Percentiles rank a stretch among this genome's conserved stretches.
These are phyloP conservation scores for Voacanga thouarsii DNA, from an alignment of 257 asterid genomes.

Conservation along the genomic window DNA sequence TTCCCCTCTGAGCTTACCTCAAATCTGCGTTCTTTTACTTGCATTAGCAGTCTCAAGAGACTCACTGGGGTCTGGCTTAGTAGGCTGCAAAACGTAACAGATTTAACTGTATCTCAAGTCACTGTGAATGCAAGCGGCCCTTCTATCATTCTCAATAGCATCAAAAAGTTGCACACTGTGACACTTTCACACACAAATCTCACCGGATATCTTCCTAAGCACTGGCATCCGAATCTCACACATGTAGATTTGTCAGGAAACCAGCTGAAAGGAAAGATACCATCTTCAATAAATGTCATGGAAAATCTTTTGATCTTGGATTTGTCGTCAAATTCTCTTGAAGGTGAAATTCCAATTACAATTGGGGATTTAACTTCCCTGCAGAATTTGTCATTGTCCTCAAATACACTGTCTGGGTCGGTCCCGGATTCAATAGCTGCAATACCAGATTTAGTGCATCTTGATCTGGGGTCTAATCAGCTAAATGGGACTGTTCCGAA, in stretches of 20 bases:
- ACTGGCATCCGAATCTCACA: constrained; percentile 70
- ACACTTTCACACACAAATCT: constrained; percentile 67
- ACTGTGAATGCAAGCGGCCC: constrained; percentile 63
- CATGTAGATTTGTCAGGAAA: constrained; percentile 66
- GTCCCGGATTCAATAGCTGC: constrained; percentile 71
- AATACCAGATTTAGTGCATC: constrained; percentile 53
- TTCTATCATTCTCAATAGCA: constrained; percentile 39
- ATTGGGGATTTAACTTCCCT: constrained; percentile 65
- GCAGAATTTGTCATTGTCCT: constrained; percentile 56
- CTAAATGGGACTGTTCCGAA: constrained; percentile 79
- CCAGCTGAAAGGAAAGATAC: constrained; percentile 59
- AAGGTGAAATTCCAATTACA: constrained; percentile 60
- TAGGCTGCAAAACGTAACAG: constrained; percentile 46
- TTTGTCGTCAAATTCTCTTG: constrained; percentile 70
- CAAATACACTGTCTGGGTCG: constrained; percentile 61
- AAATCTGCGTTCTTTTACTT: constrained; percentile 64
- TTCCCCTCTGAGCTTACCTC: constrained; percentile 64
- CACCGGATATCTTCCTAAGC: constrained; percentile 58
- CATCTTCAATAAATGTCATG: constrained; percentile 53
- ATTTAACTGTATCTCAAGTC: constrained; percentile 55
- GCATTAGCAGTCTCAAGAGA: constrained; percentile 58
- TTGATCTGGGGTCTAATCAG: constrained; percentile 78
- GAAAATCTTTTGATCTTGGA: constrained; percentile 57
- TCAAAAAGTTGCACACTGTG: constrained; percentile 45
- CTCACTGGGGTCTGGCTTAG: constrained; percentile 80